Conservation (phyloP, 2,329 filamentous ascomycete genomes). For the Penicillium fuscoglaucum region DNA sequence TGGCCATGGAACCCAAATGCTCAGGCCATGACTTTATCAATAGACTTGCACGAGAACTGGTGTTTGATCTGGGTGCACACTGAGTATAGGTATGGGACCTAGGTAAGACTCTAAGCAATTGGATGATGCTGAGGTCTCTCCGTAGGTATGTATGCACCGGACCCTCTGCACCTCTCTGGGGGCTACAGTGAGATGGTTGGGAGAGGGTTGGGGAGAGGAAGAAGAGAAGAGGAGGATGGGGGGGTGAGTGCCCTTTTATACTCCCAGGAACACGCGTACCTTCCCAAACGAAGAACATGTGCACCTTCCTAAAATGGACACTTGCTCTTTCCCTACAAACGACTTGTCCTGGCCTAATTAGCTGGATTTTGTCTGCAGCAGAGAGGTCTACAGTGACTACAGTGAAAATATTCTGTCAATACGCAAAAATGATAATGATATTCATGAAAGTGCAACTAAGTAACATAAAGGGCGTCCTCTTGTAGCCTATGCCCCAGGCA, state of each 20-base stretch:
- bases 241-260: not conserved
- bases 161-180: not conserved
- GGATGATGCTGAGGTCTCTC: not conserved
- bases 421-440: not conserved
- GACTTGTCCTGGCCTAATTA: not conserved
- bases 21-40: not conserved
- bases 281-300: not conserved
- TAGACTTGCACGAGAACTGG: not conserved
- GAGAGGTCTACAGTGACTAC: not conserved
- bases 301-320: not conserved
- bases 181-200: not conserved
- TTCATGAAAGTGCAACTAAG: constrained; percentile 2
- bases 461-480: constrained; percentile 2
- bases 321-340: not conserved
- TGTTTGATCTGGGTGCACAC: not conserved
- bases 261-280: not conserved
- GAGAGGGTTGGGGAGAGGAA: not conserved
- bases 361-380: not conserved
- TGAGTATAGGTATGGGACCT: too few relatives aligned
- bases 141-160: not conserved
- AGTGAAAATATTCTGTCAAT: not conserved
- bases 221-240: not conserved
- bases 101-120: not conserved
- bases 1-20: not conserved
- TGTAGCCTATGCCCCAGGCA: constrained; percentile 6